These are phyloP conservation scores for Cordyceps tenuipes DNA, from an alignment of 2,329 filamentous ascomycete genomes.

Conservation along the genomic window DNA sequence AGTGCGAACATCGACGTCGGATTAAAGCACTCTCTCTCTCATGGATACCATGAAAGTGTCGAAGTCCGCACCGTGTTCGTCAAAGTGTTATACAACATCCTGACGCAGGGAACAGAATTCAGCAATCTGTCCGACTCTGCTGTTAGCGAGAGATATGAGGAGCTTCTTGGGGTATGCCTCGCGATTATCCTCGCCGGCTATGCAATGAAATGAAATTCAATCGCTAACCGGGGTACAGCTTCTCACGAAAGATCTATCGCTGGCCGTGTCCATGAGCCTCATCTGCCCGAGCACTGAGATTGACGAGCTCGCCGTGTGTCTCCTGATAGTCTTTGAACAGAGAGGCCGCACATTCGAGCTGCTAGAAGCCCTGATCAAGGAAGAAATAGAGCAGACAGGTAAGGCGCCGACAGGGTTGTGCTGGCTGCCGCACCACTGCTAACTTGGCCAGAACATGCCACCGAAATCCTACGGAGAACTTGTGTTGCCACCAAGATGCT, in stretches of 20 bases:
- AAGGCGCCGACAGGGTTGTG: not conserved
- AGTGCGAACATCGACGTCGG: slow-evolving; percentile 66
- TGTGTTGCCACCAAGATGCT: slow-evolving; percentile 67
- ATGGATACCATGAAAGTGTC: slow-evolving; percentile 62
- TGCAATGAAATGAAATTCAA: not conserved
- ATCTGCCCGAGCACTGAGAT: slow-evolving; percentile 61
- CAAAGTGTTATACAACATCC: slow-evolving; percentile 61
- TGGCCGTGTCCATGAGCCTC: slow-evolving; percentile 56
- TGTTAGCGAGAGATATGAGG: slow-evolving; percentile 60
- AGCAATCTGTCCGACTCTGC: slow-evolving; percentile 59
- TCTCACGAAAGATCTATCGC: slow-evolving; percentile 52
- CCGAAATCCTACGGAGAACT: slow-evolving; percentile 58
- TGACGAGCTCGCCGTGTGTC: slow-evolving; percentile 58
- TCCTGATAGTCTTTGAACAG: slow-evolving; percentile 63
- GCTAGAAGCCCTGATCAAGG: slow-evolving; percentile 57
- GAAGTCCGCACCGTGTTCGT: slow-evolving; percentile 64
- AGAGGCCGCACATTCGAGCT: slow-evolving; percentile 55
- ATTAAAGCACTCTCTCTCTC: slow-evolving; percentile 59
- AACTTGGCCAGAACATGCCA: slow-evolving; percentile 48
- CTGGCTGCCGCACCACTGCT: slow-evolving; percentile 7
- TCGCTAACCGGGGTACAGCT: slow-evolving; percentile 30
- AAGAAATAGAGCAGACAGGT: slow-evolving; percentile 61
- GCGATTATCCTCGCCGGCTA: not conserved
- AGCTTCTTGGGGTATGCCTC: slow-evolving; percentile 47
- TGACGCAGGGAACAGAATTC: slow-evolving; percentile 65